Evolutionary conservation across 1,284 basidiomycete genomes (phyloP), one percentile per base, ranked within the genome.

Genomic region (Ceraceosorus guamensis): DNA sequence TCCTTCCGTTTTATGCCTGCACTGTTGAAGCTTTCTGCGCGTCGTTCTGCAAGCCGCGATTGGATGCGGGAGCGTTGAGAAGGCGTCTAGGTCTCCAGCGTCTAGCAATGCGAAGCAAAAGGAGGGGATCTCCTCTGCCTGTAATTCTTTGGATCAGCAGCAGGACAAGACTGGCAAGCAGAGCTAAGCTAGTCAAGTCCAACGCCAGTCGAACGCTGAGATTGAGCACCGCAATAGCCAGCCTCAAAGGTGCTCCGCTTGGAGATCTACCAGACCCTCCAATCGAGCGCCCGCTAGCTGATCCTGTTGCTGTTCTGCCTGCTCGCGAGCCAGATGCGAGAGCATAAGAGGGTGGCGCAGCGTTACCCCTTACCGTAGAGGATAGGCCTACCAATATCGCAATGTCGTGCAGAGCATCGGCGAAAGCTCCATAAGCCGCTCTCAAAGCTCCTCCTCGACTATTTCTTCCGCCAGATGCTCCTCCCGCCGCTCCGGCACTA

Each of bases 51-150:
- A 24, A 24, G 24, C 24, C 24, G 24, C 24, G 24, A 24, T 24
- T 24, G 24, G 24, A 24, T 24, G 24, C 24, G 24, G 24, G 24
- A 24, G 24, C 24, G 24, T 24, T 24, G 24, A 24, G 24, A 24
- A 24, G 24, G 24, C 24, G 24, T 24, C 39, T 41, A 11, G 39
- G 39, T 11, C 41, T 4, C 57, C 56, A 50, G n/a, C 46, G 45
- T 48, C 60, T 46, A 6, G 63, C 46, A 39, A 67, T 41, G 5
- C 63, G 46, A 30, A 67, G 39, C 37, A 61, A 33, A 16, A 72
- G n/a, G 33, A 71, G 51, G 16, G 70, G 68, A 59, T 72, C 70
- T 24, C 70, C 70, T 14, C 63, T 39, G 6, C 70, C 70, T n/a
- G 70, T 69, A 33, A 69, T 44, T 8, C 58, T 51, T 54, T 62